Conservation (phyloP, 2,329 filamentous ascomycete species). For the Nothophaeocryptopus gaeumannii region DNA sequence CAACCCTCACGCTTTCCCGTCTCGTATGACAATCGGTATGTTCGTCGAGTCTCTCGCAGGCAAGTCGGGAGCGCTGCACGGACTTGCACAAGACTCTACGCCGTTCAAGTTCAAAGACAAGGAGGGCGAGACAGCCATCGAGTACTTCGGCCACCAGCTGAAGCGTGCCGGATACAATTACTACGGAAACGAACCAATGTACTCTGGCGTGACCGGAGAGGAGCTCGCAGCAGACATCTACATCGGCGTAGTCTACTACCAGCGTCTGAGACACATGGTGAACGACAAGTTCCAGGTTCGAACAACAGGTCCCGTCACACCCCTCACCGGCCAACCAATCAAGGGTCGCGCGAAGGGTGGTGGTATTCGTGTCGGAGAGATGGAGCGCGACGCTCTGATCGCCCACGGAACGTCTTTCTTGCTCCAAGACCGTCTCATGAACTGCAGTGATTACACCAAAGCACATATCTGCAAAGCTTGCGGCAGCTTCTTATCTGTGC, state of each 20-base stretch:
- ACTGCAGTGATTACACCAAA: constrained; percentile 90
- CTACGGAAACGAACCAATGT: constrained; percentile 98
- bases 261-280: constrained; percentile 97
- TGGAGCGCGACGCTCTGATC: constrained; percentile 94
- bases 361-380: constrained; percentile 98
- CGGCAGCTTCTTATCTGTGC: constrained; percentile 85
- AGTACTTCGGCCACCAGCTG: constrained; percentile 95
- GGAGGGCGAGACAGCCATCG: constrained; percentile 84
- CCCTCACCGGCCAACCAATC: constrained; percentile 90
- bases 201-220: constrained; percentile 92
- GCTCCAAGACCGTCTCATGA: constrained; percentile 90
- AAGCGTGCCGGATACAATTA: constrained; percentile 96
- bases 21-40: constrained; percentile 99
- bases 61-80: constrained; percentile 90
- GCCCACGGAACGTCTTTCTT: constrained; percentile 94
- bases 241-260: constrained; percentile 96
- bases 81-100: constrained; percentile 91
- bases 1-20: constrained; percentile 98
- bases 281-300: constrained; percentile 99
- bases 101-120: constrained; percentile 79
- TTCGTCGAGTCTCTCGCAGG: constrained; percentile 96
- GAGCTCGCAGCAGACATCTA: constrained; percentile 95
- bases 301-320: constrained; percentile 88
- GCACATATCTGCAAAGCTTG: constrained; percentile 87
- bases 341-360: constrained; percentile 95